These are phyloP conservation scores for Eucalyptus cloeziana DNA, from an alignment of 345 rosid species.

Conservation along the genomic window DNA sequence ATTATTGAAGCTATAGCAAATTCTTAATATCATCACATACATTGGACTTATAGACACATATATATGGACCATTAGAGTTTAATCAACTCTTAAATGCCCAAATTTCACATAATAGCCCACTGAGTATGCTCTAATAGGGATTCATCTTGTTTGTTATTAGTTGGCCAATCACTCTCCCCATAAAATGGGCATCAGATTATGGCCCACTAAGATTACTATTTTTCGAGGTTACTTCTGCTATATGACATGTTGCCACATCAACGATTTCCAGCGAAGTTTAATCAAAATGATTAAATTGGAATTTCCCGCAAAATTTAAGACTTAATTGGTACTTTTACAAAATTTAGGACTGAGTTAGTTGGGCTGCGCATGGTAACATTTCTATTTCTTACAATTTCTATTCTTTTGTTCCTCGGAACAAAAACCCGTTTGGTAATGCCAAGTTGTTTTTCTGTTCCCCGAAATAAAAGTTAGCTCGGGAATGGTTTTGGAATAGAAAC, in stretches of 20 bases:
- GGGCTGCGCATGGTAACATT: too few species aligned
- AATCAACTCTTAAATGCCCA: background rate
- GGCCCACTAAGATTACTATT: background rate
- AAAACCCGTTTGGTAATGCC: too few species aligned
- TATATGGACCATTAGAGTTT: background rate
- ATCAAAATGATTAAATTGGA: background rate
- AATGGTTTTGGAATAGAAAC: too few species aligned
- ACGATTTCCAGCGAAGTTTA: accelerated
- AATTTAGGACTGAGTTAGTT: background rate
- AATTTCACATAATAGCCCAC: background rate
- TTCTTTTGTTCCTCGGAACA: too few species aligned
- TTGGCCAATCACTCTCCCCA: background rate
- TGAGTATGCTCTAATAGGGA: background rate
- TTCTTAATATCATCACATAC: background rate
- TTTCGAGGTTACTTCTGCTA: background rate
- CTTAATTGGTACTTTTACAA: background rate
- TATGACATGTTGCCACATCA: background rate
- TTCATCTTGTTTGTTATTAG: background rate
- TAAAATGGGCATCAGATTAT: background rate
- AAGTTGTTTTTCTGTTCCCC: too few species aligned
- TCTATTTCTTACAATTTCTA: too few species aligned
- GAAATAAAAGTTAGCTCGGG: too few species aligned
- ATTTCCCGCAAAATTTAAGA: accelerated
- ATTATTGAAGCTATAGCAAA: background rate
- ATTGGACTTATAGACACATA: background rate